phyloP scores from a whole-genome alignment of 2,329 filamentous ascomycete genomes.

The Arthrobotrys musiformis region DNA sequence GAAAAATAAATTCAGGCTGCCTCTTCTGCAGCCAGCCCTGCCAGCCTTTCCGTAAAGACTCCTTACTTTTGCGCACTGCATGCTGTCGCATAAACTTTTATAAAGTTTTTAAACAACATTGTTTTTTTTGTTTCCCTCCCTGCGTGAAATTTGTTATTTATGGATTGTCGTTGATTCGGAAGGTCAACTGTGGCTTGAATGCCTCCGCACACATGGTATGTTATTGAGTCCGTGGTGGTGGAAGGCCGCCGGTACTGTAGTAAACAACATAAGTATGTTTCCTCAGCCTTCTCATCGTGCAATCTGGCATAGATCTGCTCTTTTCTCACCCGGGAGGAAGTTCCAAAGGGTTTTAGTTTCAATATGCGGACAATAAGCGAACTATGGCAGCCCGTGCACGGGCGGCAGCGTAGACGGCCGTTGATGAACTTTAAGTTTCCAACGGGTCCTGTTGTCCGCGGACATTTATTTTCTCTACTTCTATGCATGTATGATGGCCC shows the following conservation, averaged over 20 bases:
- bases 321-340: constrained; percentile 7
- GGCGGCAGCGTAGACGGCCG: constrained; percentile 16
- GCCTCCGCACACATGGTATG: not conserved
- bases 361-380: constrained; percentile 12
- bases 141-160: not conserved
- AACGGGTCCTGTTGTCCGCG: constrained; percentile 18
- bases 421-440: constrained; percentile 10
- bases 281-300: not conserved
- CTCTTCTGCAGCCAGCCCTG: not conserved
- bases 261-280: too few species aligned
- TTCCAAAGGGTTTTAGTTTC: not conserved
- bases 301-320: constrained; percentile 2
- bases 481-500: not conserved
- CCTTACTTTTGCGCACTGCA: constrained; percentile 10
- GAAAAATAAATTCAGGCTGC: not conserved
- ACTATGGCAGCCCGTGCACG: constrained; percentile 15
- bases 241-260: too few species aligned
- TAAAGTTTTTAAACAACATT: not conserved
- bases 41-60: not conserved
- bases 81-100: not conserved
- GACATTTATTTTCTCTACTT: not conserved
- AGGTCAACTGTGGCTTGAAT: not conserved
- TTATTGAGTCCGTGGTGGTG: not conserved
- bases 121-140: not conserved
- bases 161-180: not conserved